Evolutionary conservation across 2,329 filamentous ascomycete genomes (phyloP).

Genomic region (Aureobasidium melanogenum): DNA sequence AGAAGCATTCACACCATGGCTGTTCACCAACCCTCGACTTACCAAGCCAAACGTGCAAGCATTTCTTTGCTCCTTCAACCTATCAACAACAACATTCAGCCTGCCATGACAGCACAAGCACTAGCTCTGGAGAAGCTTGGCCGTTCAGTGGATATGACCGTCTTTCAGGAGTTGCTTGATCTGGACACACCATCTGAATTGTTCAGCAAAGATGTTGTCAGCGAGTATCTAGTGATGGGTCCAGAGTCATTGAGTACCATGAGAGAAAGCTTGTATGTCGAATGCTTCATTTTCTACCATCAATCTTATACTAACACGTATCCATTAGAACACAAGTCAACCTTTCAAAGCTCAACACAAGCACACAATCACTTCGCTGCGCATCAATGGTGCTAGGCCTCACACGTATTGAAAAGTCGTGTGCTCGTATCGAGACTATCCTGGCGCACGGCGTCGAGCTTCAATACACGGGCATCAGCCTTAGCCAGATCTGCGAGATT

Average conservation of each 20-base stretch:
- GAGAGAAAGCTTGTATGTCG: background rate
- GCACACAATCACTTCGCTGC: conserved; percentile 3
- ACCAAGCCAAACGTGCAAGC: background rate
- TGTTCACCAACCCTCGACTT: background rate
- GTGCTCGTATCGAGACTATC: background rate
- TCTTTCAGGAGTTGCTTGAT: conserved; percentile 8
- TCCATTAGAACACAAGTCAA: background rate
- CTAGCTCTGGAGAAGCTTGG: background rate
- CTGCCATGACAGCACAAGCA: background rate
- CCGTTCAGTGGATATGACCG: background rate
- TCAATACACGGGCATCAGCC: background rate
- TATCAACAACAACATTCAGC: background rate
- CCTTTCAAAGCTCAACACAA: background rate
- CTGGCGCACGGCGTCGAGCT: background rate
- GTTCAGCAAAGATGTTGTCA: background rate
- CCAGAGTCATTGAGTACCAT: background rate
- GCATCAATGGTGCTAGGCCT: background rate
- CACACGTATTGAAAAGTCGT: conserved; percentile 2
- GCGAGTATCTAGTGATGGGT: background rate
- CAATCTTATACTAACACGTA: background rate
- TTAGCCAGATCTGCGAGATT: background rate
- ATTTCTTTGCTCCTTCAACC: background rate
- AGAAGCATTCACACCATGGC: background rate
- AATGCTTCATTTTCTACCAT: background rate
- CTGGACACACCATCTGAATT: background rate